A percentile compares a stretch with the other conserved stretches of the same genome.
Evolutionary conservation across 1,139 yeast species (phyloP).

Genomic region (Candida buenavistaensis): DNA sequence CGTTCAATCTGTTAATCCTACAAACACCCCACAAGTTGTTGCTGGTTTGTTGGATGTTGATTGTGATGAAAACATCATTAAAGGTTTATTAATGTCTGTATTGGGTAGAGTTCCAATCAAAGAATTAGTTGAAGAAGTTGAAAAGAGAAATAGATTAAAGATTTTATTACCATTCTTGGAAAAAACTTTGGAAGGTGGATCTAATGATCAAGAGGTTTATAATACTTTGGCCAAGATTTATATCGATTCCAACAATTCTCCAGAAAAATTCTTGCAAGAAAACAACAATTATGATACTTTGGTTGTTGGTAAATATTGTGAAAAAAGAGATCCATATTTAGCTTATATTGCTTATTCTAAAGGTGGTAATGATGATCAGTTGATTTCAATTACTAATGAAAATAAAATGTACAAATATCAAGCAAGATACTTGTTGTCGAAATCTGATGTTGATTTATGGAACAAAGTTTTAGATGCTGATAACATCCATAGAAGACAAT

Average conservation of each 20-base stretch:
- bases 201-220: constrained; percentile 87
- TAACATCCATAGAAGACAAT: constrained; percentile 83
- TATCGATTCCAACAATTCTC: constrained; percentile 95
- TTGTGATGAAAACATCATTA: constrained; percentile 89
- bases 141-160: constrained; percentile 92
- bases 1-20: constrained; percentile 95
- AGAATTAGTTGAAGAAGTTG: constrained; percentile 90
- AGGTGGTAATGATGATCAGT: constrained; percentile 88
- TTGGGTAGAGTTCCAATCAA: constrained; percentile 93
- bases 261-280: constrained; percentile 94
- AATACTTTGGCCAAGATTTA: constrained; percentile 96
- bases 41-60: constrained; percentile 97
- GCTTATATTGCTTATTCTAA: constrained; percentile 97
- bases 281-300: constrained; percentile 86
- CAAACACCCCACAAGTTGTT: constrained; percentile 93
- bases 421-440: constrained; percentile 86
- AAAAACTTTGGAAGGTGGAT: constrained; percentile 82
- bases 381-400: constrained; percentile 89
- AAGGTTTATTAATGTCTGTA: constrained; percentile 78
- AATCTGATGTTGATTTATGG: constrained; percentile 87
- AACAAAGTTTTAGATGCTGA: constrained; percentile 70
- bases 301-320: constrained; percentile 97
- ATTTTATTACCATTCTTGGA: constrained; percentile 90
- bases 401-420: constrained; percentile 98
- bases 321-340: constrained; percentile 96